Percentiles rank a stretch among this genome's conserved stretches.
Evolutionary conservation across 2,329 filamentous ascomycete species (phyloP).

Genomic region (Cryoendolithus antarcticus): DNA sequence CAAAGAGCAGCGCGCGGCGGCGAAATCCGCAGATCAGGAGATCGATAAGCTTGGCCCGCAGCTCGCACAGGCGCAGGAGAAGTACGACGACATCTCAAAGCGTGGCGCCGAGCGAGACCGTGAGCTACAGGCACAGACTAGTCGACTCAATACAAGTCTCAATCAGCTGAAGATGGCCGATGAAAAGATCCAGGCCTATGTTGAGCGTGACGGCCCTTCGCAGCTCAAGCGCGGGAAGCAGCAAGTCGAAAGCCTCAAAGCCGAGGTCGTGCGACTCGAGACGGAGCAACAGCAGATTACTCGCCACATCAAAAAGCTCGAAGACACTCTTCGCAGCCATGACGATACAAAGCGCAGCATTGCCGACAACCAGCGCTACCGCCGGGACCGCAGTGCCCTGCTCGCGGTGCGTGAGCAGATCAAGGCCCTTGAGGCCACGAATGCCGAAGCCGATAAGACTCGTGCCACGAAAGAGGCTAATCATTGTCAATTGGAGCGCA

Average conservation of each 20-base stretch:
- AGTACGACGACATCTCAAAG: constrained; percentile 63
- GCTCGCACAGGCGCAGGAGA: constrained; percentile 61
- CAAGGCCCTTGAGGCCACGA: constrained; percentile 58
- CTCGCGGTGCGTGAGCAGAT: constrained; percentile 59
- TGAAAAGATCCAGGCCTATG: constrained; percentile 66
- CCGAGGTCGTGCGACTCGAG: constrained; percentile 53
- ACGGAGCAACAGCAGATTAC: constrained; percentile 55
- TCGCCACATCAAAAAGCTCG: constrained; percentile 62
- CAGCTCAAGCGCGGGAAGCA: constrained; percentile 58
- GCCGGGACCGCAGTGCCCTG: constrained; percentile 59
- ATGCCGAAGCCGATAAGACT: constrained; percentile 71
- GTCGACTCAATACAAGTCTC: constrained; percentile 59
- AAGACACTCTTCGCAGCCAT: constrained; percentile 64
- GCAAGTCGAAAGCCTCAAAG: constrained; percentile 56
- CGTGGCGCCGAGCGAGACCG: constrained; percentile 62
- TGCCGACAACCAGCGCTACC: constrained; percentile 74
- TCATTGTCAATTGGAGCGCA: constrained; percentile 54
- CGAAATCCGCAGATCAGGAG: constrained; percentile 58
- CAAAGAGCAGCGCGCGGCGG: constrained; percentile 53
- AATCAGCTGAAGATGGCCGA: constrained; percentile 66
- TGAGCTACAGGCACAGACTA: constrained; percentile 56
- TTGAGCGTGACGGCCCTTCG: constrained; percentile 59
- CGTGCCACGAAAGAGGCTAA: constrained; percentile 59
- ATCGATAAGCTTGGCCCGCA: constrained; percentile 63
- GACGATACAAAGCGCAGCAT: constrained; percentile 79